These are phyloP conservation scores for Capronia coronata DNA, from an alignment of 2,329 filamentous ascomycete species.

Conservation along the genomic window DNA sequence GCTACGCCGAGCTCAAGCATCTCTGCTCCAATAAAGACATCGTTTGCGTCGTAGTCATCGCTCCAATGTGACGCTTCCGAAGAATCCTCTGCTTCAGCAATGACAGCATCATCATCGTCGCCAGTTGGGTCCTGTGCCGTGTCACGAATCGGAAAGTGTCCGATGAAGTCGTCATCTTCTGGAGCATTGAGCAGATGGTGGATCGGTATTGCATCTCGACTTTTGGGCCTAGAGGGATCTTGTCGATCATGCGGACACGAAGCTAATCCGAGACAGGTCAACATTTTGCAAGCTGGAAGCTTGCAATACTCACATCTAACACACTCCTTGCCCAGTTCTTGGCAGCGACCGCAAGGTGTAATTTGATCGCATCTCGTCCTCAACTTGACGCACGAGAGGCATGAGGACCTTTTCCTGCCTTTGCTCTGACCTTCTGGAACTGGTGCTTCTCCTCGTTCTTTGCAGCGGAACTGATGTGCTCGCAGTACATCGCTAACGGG, in stretches of 20 bases:
- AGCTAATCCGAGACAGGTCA: slow-evolving; percentile 1
- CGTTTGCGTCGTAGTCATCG: slow-evolving; percentile 18
- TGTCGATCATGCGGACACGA: slow-evolving; percentile 10
- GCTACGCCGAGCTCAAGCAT: slow-evolving; percentile 9
- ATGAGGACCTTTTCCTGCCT: slow-evolving; percentile 24
- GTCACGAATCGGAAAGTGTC: slow-evolving; percentile 19
- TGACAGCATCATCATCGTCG: slow-evolving; percentile 13
- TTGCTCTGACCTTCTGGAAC: slow-evolving; percentile 25
- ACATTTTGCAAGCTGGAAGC: slow-evolving; percentile 4
- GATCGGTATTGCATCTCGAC: slow-evolving; percentile 24
- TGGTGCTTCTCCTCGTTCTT: slow-evolving; percentile 23
- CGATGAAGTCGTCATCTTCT: slow-evolving; percentile 17
- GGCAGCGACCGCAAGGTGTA: slow-evolving; percentile 22
- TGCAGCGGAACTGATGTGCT: slow-evolving; percentile 25
- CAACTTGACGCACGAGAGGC: slow-evolving; percentile 24
- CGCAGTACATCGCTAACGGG: slow-evolving; percentile 21
- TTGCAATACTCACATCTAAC: slow-evolving; percentile 20
- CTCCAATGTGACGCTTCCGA: slow-evolving; percentile 24
- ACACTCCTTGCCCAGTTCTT: slow-evolving; percentile 24
- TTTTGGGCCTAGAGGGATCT: slow-evolving; percentile 10
- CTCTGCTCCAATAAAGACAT: slow-evolving; percentile 16
- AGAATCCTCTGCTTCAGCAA: slow-evolving; percentile 14
- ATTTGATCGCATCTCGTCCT: slow-evolving; percentile 24
- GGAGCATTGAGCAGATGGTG: slow-evolving; percentile 21
- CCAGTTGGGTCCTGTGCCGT: not conserved